Base-by-base conservation (phyloP, 257 asterid species). In the Ballota nigra region DNA sequence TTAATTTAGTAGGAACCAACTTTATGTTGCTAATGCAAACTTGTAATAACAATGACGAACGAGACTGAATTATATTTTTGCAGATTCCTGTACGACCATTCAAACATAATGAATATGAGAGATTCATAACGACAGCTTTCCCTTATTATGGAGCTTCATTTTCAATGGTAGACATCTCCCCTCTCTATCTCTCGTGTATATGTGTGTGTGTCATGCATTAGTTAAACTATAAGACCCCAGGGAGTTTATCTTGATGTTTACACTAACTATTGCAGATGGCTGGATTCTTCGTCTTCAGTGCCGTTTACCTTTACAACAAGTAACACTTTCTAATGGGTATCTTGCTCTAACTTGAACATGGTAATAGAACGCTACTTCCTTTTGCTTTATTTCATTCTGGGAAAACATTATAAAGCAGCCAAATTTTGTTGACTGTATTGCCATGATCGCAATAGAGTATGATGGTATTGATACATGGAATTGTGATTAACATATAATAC, bases 61-160 rank as follows among this genome's bases (percentile, higher is more conserved):
- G 31, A 51, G 45, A n/a, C 29, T 34, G 57, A 6, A 6, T 18
- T 26, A 5, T 31, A 3, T 26, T 26, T 7, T 9, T 73, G 51
- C 72, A 73, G 77, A 73, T 73, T 73, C 77, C 77, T 2, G 77
- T 73, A 6, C 77, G 77, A 11, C 77, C 77, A 15, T 73, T 73
- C 67, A 73, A 57, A 18, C 77, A 73, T 64, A 64, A 73, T 28
- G 77, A 73, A 51, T 73, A 73, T 18, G 77, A 73, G 66, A 73
- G 77, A 40, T 73, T 73, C 66, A 73, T 73, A 31, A 34, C 77
- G 0, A 23, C 77, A 3, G 77, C 77, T 16, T 73, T 49, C 55
- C 77, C 77, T 1, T 73, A 73, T 40, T 73, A 73, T 26, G 77
- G 77, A 53, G 77, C 77, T 34, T 73, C 77, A 26, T 73, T 73